These are phyloP conservation scores for Tolypocladium pustulatum DNA, from an alignment of 2,329 filamentous ascomycete genomes.

Conservation along the genomic window DNA sequence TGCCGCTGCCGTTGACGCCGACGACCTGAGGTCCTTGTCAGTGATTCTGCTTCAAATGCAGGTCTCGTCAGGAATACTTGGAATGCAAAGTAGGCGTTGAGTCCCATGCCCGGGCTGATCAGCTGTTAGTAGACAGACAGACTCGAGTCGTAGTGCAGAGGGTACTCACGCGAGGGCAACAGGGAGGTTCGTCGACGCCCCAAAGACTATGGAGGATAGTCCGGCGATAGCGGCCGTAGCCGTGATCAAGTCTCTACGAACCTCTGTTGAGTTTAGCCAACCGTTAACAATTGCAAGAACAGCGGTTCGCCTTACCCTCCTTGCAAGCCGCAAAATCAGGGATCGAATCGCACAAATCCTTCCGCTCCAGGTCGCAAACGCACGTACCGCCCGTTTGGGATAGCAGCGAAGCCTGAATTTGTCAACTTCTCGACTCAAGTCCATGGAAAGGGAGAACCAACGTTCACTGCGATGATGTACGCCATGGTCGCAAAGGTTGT, in stretches of 20 bases:
- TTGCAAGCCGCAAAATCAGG: constrained; percentile 33
- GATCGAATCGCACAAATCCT: constrained; percentile 37
- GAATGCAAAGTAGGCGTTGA: constrained; percentile 59
- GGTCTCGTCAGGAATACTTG: constrained; percentile 22
- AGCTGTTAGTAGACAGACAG: constrained; percentile 4
- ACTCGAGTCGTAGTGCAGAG: neutral
- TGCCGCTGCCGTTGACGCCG: constrained; percentile 45
- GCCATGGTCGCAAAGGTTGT: constrained; percentile 78
- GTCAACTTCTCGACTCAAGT: neutral
- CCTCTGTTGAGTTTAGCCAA: constrained; percentile 23
- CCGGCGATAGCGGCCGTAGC: constrained; percentile 74
- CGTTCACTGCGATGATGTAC: constrained; percentile 71
- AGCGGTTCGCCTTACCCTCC: constrained; percentile 21
- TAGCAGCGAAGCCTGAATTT: constrained; percentile 55
- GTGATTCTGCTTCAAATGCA: neutral
- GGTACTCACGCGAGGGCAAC: constrained; percentile 25
- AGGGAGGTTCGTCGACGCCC: constrained; percentile 71
- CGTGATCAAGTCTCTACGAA: constrained; percentile 71
- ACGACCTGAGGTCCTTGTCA: constrained; percentile 30
- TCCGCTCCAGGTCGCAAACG: constrained; percentile 41
- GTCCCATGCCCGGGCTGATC: constrained; percentile 52
- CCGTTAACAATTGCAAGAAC: neutral
- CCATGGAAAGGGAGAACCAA: constrained; percentile 17
- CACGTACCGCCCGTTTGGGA: constrained; percentile 71
- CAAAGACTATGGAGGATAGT: constrained; percentile 65